Evolutionary conservation across 1,139 yeast genomes (phyloP), one percentile per base, ranked within the genome.

Genomic region (Insectozyma bohioensis): DNA sequence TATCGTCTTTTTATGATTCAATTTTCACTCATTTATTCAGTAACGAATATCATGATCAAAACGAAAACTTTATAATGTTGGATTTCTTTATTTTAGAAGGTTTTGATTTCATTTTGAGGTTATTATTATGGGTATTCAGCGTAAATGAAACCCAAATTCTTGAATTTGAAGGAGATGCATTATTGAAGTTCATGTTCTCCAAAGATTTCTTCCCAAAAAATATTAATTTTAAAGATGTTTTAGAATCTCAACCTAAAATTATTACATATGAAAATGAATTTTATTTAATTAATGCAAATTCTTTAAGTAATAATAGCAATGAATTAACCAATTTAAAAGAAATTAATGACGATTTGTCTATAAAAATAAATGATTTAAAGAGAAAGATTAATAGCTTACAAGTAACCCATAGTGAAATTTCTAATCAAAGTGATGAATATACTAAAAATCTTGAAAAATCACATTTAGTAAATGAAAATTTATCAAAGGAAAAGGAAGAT

Each of bases 241-340:
- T 63, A 18, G 29, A 42, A 9, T 42, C 44, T 16, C 54, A 59
- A 33, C 65, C 68, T 2, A 40, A 54, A 9, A 45, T 69, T 9
- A 57, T 69, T 40, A 62, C 58, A 40, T 69, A 63, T 42, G 76
- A 69, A 40, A 70, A 70, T 43, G 75, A 69, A 41, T 68, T 54
- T 43, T 67, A 66, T 35, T 51, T 70, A 35, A 56, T 67, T 19
- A 61, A 63, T 39, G 65, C 69, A 23, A 68, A 67, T 45, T 60
- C 71, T 2, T 46, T 68, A 33, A 65, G 56, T 37, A 58, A 60
- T 36, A 67, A 64, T 40, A 55, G 57, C 31, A 61, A 61, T 39
- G 76, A 70, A 38, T 51, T 69, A 28, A 44, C 58, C 12, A 68
- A 64, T 43, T 52, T 68, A 35, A 54, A 58, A 33, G 75, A 67